Evolutionary conservation across 371 early-diverging fungal species (phyloP).

Genomic region (Mucor racemosus): DNA sequence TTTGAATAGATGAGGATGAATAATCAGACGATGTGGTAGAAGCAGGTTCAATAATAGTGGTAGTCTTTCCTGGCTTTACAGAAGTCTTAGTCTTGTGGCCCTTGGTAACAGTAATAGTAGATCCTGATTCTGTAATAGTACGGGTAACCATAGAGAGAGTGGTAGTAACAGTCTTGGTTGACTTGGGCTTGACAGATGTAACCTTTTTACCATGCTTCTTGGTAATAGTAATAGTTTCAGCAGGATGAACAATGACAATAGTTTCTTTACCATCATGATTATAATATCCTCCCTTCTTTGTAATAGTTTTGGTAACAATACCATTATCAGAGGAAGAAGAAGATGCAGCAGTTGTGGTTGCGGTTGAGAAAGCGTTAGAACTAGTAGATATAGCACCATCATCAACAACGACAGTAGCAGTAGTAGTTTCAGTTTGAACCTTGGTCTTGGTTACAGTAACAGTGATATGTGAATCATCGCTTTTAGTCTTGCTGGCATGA

Average conservation of each 20-base stretch:
- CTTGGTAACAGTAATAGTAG: background rate
- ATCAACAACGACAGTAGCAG: no score
- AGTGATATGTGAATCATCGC: background rate
- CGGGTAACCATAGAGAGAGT: background rate
- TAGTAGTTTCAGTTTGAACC: background rate
- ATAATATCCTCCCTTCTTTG: background rate
- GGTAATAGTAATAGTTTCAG: background rate
- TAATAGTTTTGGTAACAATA: background rate
- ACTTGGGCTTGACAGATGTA: background rate
- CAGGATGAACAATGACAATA: background rate
- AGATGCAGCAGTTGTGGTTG: background rate
- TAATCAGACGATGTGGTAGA: background rate
- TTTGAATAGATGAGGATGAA: no score
- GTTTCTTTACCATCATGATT: background rate
- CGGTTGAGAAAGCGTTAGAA: no score
- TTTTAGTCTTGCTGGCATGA: background rate
- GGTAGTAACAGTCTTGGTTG: slow-evolving; percentile 2
- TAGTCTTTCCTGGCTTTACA: background rate
- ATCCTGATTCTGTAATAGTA: background rate
- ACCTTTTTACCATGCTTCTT: background rate
- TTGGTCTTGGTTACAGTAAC: background rate
- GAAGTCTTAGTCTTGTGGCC: background rate
- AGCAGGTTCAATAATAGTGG: slow-evolving; percentile 1
- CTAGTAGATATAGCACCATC: no score
- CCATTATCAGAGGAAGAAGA: background rate